These are phyloP conservation scores for Populus tremula DNA, from an alignment of 345 rosid species.

Conservation along the genomic window DNA sequence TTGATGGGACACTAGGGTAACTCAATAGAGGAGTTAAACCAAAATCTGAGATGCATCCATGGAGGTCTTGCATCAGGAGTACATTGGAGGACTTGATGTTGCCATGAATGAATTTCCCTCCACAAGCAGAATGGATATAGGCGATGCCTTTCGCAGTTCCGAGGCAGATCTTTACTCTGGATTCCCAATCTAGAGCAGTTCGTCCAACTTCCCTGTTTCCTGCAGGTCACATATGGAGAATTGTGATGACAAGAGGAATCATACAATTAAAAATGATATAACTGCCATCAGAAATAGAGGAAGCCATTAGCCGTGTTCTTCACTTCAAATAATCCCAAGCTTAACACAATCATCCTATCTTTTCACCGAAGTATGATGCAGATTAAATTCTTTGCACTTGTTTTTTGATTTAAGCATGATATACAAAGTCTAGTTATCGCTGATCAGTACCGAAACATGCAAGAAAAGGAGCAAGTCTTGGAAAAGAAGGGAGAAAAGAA, in stretches of 20 bases:
- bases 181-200: constrained; percentile 63
- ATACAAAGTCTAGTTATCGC: no score
- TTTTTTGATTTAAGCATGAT: no score
- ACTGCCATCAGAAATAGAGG: neutral
- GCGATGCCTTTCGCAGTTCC: constrained; percentile 74
- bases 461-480: no score
- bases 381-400: no score
- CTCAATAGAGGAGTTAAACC: constrained; percentile 64
- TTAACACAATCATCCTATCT: no score
- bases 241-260: neutral
- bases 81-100: constrained; percentile 80
- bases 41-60: constrained; percentile 65
- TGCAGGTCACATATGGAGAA: constrained; percentile 15
- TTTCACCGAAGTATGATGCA: no score
- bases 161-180: constrained; percentile 62
- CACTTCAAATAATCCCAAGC: neutral
- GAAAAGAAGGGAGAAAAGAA: neutral
- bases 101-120: constrained; percentile 62
- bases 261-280: neutral
- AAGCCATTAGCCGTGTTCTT: neutral
- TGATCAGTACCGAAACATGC: no score
- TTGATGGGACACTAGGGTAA: constrained; percentile 48
- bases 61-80: constrained; percentile 54
- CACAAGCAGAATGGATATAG: constrained; percentile 64
- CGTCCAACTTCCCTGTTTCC: constrained; percentile 50